Evolutionary conservation across 2,329 filamentous ascomycete genomes (phyloP).

Genomic region (Pseudonectria buxi): DNA sequence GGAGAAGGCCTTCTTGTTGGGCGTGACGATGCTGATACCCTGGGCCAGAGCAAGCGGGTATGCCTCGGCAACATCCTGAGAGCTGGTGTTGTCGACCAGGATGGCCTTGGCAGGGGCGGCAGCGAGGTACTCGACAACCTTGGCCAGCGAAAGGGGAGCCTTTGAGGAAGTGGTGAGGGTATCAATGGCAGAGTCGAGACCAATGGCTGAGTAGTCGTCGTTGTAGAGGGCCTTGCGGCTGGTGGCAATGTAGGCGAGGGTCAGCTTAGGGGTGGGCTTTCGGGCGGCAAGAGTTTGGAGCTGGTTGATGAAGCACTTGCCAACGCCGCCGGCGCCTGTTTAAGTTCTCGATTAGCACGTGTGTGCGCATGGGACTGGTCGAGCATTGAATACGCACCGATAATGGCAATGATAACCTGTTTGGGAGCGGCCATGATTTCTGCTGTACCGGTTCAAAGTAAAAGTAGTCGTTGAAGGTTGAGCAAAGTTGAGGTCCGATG

Average conservation of each 20-base stretch:
- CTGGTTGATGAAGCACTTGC: conserved; percentile 83
- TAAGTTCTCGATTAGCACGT: conserved; percentile 4
- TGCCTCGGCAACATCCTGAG: conserved; percentile 71
- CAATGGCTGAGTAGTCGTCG: conserved; percentile 62
- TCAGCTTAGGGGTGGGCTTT: conserved; percentile 62
- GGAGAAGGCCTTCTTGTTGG: conserved; percentile 98
- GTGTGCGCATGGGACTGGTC: neutral
- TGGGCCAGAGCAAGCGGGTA: conserved; percentile 77
- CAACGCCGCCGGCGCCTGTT: conserved; percentile 84
- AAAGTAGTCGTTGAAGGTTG: conserved; percentile 17
- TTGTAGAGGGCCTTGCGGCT: conserved; percentile 77
- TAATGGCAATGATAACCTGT: conserved; percentile 47
- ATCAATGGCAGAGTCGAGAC: conserved; percentile 53
- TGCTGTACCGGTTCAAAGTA: conserved; percentile 8
- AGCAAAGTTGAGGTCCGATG: conserved; percentile 28
- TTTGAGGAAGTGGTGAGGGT: conserved; percentile 58
- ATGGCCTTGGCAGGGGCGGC: conserved; percentile 72
- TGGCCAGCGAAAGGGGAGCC: conserved; percentile 57
- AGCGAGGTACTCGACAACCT: conserved; percentile 72
- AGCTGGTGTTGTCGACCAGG: conserved; percentile 93
- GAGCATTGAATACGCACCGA: conserved; percentile 30
- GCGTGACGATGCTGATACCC: conserved; percentile 87
- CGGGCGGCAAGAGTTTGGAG: conserved; percentile 61
- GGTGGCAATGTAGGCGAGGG: conserved; percentile 77
- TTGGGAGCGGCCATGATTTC: conserved; percentile 37